These are phyloP conservation scores for Lodderomyces oxycetoniae DNA, from an alignment of 1,139 yeast species.

Conservation along the genomic window DNA sequence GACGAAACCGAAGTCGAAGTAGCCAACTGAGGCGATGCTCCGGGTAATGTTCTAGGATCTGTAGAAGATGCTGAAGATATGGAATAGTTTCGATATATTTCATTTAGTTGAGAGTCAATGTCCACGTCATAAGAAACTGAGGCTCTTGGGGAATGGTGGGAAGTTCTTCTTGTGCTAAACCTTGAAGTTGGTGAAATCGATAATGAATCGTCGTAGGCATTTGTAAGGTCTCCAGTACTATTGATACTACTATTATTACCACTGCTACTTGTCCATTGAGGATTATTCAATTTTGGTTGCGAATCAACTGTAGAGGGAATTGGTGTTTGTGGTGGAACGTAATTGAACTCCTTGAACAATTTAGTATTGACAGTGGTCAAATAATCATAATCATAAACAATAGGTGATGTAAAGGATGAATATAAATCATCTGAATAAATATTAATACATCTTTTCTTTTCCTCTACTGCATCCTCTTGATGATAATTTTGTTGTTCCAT, in stretches of 20 bases:
- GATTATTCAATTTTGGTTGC: slow-evolving; percentile 22
- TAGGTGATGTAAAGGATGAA: slow-evolving; percentile 31
- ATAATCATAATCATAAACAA: slow-evolving; percentile 44
- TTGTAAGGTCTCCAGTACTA: background rate
- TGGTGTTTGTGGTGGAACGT: slow-evolving; percentile 24
- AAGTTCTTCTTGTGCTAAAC: slow-evolving; percentile 2
- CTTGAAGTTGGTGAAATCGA: slow-evolving; percentile 4
- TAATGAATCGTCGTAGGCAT: slow-evolving; percentile 1
- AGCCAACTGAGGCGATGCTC: background rate
- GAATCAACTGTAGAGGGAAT: slow-evolving; percentile 5
- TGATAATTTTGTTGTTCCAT: slow-evolving; percentile 1
- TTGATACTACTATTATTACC: background rate
- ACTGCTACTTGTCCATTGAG: slow-evolving; percentile 19
- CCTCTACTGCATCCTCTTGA: slow-evolving; percentile 4
- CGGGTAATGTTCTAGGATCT: slow-evolving; percentile 4
- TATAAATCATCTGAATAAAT: slow-evolving; percentile 7
- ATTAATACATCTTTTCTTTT: slow-evolving; percentile 8
- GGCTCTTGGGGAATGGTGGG: slow-evolving; percentile 10
- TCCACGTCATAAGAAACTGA: slow-evolving; percentile 13
- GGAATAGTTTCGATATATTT: slow-evolving; percentile 9
- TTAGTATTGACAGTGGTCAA: slow-evolving; percentile 36
- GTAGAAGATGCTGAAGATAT: slow-evolving; percentile 3
- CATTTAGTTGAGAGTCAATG: slow-evolving; percentile 12
- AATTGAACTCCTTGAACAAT: slow-evolving; percentile 35
- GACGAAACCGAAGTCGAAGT: background rate